Percentiles rank a stretch among this genome's conserved stretches.
These are phyloP conservation scores for Fistulifera pelliculosa DNA, from an alignment of 108 stramenopile genomes.

Conservation along the genomic window DNA sequence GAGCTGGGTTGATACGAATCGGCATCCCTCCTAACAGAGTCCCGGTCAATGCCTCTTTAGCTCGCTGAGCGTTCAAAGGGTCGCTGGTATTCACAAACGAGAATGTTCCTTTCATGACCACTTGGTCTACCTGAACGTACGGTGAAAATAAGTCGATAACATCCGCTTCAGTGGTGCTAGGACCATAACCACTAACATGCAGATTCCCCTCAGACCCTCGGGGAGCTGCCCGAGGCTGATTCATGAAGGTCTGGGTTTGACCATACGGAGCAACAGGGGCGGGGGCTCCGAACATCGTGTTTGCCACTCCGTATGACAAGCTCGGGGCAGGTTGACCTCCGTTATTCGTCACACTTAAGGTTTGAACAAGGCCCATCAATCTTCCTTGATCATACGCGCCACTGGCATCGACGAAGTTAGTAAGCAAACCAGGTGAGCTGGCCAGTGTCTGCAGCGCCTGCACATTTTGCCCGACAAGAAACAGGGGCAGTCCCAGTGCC, in stretches of 20 bases:
- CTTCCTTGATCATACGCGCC: conserved; percentile 71
- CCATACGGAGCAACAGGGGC: background rate
- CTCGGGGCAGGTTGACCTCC: conserved; percentile 1
- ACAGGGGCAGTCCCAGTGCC: conserved; percentile 45
- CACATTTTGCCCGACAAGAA: conserved; percentile 70
- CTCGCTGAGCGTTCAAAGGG: conserved; percentile 55
- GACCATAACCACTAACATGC: conserved; percentile 82
- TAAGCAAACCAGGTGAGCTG: conserved; percentile 52
- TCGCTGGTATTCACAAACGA: conserved; percentile 80
- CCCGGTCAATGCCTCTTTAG: conserved; percentile 67
- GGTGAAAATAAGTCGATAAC: conserved; percentile 70
- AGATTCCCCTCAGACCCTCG: conserved; percentile 48
- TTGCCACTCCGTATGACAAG: conserved; percentile 4
- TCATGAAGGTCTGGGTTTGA: conserved; percentile 1
- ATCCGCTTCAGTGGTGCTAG: conserved; percentile 59
- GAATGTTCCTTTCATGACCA: conserved; percentile 69
- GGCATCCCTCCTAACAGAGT: conserved; percentile 69
- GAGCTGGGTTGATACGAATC: conserved; percentile 69
- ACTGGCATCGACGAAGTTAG: conserved; percentile 61
- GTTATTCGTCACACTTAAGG: conserved; percentile 25
- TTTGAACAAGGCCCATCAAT: conserved; percentile 67
- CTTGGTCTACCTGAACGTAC: conserved; percentile 73
- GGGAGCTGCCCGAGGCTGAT: background rate
- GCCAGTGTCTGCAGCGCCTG: conserved; percentile 77
- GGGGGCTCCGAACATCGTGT: background rate